A percentile compares a stretch with the other conserved stretches of the same genome.
These are phyloP conservation scores for Periconia digitata DNA, from an alignment of 2,329 filamentous ascomycete species.

Conservation along the genomic window DNA sequence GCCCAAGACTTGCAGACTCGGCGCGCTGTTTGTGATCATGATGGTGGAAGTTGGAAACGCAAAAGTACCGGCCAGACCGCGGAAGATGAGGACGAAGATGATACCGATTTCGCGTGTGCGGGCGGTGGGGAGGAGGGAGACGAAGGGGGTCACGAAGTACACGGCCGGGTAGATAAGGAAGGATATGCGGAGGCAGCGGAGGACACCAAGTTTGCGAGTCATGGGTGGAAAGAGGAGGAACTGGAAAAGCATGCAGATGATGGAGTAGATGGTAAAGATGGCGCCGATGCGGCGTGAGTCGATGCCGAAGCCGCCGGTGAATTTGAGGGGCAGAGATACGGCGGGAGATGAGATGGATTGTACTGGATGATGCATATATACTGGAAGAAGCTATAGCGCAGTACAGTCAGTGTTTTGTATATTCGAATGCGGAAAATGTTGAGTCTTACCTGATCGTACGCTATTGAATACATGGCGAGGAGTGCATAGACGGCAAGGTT, in stretches of 20 bases:
- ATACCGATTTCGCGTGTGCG: conserved; percentile 61
- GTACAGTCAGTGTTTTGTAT: conserved; percentile 6
- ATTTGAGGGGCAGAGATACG: conserved; percentile 73
- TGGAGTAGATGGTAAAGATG: conserved; percentile 81
- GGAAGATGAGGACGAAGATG: conserved; percentile 69
- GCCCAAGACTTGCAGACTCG: conserved; percentile 73
- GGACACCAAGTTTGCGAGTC: conserved; percentile 71
- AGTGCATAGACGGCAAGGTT: conserved; percentile 78
- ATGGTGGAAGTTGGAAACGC: conserved; percentile 90
- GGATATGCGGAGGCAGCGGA: conserved; percentile 71
- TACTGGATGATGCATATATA: conserved; percentile 79
- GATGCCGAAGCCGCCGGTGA: conserved; percentile 77
- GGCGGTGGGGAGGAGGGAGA: conserved; percentile 60
- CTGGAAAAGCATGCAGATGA: conserved; percentile 78
- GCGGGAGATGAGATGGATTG: conserved; percentile 56
- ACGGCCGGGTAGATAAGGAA: conserved; percentile 70
- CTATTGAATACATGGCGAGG: conserved; percentile 77
- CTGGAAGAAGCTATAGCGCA: conserved; percentile 63
- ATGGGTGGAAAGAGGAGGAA: conserved; percentile 82
- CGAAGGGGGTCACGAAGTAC: conserved; percentile 82
- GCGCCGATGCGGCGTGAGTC: conserved; percentile 75
- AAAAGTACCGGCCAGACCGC: conserved; percentile 76
- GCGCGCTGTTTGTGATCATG: conserved; percentile 82
- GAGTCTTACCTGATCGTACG: conserved; percentile 69
- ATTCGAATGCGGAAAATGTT: neutral